Evolutionary conservation across 2,329 filamentous ascomycete genomes (phyloP).

Genomic region (Tolypocladium ophioglossoides): DNA sequence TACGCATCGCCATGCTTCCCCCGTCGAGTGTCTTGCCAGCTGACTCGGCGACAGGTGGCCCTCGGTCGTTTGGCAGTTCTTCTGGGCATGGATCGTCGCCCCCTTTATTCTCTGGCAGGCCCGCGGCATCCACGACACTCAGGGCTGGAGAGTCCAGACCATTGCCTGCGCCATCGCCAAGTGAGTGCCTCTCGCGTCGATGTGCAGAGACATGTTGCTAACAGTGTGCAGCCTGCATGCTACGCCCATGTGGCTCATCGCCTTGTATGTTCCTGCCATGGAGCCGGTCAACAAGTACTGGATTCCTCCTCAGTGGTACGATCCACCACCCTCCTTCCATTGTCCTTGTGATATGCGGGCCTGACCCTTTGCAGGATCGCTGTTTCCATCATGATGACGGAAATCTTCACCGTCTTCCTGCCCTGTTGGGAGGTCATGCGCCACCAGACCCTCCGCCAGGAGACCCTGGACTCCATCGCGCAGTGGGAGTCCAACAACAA

Average conservation of each 20-base stretch:
- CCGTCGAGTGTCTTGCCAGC: neutral
- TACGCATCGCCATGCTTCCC: conserved; percentile 7
- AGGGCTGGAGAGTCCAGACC: conserved; percentile 54
- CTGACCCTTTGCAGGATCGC: conserved; percentile 20
- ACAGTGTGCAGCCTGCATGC: conserved; percentile 40
- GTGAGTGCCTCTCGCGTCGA: conserved; percentile 15
- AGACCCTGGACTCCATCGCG: conserved; percentile 33
- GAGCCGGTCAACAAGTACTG: conserved; percentile 40
- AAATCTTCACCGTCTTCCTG: conserved; percentile 51
- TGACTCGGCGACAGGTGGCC: conserved; percentile 32
- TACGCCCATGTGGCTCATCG: conserved; percentile 54
- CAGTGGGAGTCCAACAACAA: conserved; percentile 30
- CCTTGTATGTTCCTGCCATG: conserved; percentile 39
- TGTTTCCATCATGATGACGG: conserved; percentile 48
- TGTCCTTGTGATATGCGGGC: conserved; percentile 5
- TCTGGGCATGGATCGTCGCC: conserved; percentile 50
- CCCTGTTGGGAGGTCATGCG: conserved; percentile 48
- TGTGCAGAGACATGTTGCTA: neutral
- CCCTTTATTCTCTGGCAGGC: conserved; percentile 50
- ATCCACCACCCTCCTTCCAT: conserved; percentile 34
- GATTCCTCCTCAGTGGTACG: conserved; percentile 49
- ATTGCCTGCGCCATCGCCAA: conserved; percentile 34
- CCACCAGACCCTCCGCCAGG: conserved; percentile 26
- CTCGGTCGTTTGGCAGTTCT: conserved; percentile 48
- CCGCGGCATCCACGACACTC: conserved; percentile 50